Conservation (phyloP, 1,139 yeast genomes). For the Taphrina sp. region DNA sequence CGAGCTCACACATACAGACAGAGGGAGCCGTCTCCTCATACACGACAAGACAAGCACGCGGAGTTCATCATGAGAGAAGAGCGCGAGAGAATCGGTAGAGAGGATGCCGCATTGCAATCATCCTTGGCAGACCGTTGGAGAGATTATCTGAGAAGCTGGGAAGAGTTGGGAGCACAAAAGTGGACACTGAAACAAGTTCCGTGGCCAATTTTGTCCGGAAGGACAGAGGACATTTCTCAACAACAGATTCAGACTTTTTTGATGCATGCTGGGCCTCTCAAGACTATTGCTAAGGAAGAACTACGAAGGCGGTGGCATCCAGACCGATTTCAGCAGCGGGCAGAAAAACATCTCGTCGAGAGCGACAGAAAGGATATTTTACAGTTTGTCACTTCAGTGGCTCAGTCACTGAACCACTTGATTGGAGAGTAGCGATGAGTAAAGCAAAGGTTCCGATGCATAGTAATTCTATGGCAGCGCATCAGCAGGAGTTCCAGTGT, state of each 20-base stretch:
- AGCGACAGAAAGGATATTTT: background rate
- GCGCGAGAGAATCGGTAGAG: background rate
- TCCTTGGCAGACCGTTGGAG: slow-evolving; percentile 1
- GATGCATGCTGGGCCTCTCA: background rate
- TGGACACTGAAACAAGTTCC: background rate
- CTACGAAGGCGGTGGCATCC: slow-evolving; percentile 18
- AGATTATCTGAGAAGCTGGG: slow-evolving; percentile 2
- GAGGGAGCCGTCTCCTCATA: too few relatives aligned
- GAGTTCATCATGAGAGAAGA: background rate
- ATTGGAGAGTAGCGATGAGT: too few relatives aligned
- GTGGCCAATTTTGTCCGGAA: slow-evolving; percentile 5
- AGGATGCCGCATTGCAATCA: background rate
- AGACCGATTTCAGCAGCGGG: slow-evolving; percentile 6
- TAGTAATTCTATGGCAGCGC: slow-evolving; percentile 13
- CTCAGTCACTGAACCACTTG: slow-evolving; percentile 8
- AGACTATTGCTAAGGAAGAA: slow-evolving; percentile 4
- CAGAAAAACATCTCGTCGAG: background rate
- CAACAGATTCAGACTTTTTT: background rate
- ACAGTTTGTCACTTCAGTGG: slow-evolving; percentile 1
- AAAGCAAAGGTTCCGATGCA: too few relatives aligned
- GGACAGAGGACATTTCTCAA: background rate
- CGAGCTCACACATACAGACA: background rate
- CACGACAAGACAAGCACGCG: background rate
- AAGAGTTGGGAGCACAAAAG: background rate
- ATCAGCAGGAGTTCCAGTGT: slow-evolving; percentile 20